Conservation (phyloP, 805 yeast genomes). For the Yamadazyma takamatsuzukensis region DNA sequence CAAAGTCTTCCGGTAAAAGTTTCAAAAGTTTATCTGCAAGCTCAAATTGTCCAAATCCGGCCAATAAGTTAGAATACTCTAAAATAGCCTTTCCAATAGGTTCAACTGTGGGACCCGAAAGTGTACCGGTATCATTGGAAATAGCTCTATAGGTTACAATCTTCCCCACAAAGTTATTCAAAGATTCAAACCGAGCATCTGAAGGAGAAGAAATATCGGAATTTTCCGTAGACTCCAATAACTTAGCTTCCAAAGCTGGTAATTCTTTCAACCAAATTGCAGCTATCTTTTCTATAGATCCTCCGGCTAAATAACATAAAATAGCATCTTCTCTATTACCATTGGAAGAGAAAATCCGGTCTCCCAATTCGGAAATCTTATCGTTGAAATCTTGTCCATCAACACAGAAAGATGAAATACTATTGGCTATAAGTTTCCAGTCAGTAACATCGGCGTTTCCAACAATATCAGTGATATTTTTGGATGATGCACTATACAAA, state of each 20-base stretch:
- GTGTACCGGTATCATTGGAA: slow-evolving; percentile 30
- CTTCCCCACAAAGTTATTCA: slow-evolving; percentile 80
- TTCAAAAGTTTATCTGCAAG: slow-evolving; percentile 69
- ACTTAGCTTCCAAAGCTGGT: slow-evolving; percentile 35
- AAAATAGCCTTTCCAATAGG: slow-evolving; percentile 59
- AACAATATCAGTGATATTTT: slow-evolving; percentile 64
- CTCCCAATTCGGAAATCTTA: slow-evolving; percentile 69
- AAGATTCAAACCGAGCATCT: slow-evolving; percentile 79
- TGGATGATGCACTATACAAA: slow-evolving; percentile 59
- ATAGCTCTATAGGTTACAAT: slow-evolving; percentile 68
- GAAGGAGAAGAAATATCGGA: slow-evolving; percentile 54
- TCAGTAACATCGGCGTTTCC: slow-evolving; percentile 69
- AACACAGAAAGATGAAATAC: slow-evolving; percentile 55
- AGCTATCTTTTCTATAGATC: slow-evolving; percentile 74
- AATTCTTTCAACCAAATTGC: slow-evolving; percentile 80
- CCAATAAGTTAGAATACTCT: slow-evolving; percentile 78
- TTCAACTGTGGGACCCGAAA: slow-evolving; percentile 43
- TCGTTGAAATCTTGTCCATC: slow-evolving; percentile 48
- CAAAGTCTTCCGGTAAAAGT: slow-evolving; percentile 69
- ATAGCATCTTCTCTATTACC: slow-evolving; percentile 68
- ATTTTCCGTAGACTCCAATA: slow-evolving; percentile 43
- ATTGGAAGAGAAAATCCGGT: slow-evolving; percentile 50
- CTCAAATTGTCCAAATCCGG: slow-evolving; percentile 80
- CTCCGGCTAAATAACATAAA: slow-evolving; percentile 73
- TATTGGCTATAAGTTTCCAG: slow-evolving; percentile 81